Evolutionary conservation across 352 stramenopile species (phyloP).

Genomic region (Elongisporangium undulatum): DNA sequence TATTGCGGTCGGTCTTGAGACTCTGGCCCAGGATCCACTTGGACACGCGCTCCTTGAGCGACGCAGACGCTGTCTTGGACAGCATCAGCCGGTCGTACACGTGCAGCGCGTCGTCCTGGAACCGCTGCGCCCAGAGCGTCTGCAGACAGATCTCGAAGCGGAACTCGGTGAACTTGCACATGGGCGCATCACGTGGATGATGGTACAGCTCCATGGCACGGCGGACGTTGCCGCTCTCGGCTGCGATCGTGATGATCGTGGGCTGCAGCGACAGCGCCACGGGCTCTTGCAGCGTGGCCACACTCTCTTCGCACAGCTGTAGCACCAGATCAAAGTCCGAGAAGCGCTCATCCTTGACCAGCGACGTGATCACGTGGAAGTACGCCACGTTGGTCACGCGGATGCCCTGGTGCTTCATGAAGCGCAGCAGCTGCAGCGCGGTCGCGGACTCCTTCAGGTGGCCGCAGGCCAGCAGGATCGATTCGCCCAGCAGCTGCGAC

Average conservation of each 20-base stretch:
- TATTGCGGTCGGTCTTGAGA: constrained; percentile 28
- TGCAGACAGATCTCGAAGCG: constrained; percentile 69
- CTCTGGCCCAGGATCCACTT: constrained; percentile 57
- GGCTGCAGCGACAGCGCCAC: constrained; percentile 54
- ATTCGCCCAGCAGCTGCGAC: constrained; percentile 35
- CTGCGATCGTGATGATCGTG: constrained; percentile 53
- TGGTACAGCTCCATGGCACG: constrained; percentile 65
- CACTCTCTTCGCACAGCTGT: constrained; percentile 49
- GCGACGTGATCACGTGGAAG: constrained; percentile 50
- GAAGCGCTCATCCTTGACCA: constrained; percentile 47
- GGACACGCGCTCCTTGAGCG: constrained; percentile 50
- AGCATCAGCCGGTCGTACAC: constrained; percentile 49
- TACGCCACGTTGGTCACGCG: constrained; percentile 47
- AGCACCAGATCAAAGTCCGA: constrained; percentile 46
- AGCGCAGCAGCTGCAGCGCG: constrained; percentile 29
- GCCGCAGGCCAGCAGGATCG: constrained; percentile 45
- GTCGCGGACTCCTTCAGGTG: constrained; percentile 29
- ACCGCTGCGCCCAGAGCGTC: constrained; percentile 37
- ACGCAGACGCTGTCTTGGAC: constrained; percentile 24
- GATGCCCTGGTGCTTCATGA: constrained; percentile 23
- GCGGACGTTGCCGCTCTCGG: constrained; percentile 41
- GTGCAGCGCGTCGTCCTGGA: constrained; percentile 44
- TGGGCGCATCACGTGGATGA: constrained; percentile 25
- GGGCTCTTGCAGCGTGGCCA: constrained; percentile 24
- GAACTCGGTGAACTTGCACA: constrained; percentile 48